Base-by-base conservation (phyloP, 106 monocot species). In the Phalaenopsis aphrodite region DNA sequence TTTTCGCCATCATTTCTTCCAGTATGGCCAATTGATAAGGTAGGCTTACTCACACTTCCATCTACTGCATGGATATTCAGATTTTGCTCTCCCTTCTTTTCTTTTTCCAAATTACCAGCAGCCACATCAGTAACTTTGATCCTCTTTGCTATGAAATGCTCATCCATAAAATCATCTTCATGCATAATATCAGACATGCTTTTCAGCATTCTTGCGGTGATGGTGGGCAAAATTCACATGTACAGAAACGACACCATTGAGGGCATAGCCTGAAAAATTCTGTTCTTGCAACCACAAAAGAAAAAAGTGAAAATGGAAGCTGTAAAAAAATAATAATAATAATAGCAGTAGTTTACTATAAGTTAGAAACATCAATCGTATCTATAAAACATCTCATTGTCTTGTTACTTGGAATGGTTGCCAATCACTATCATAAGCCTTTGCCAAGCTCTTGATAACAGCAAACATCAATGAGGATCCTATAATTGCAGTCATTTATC, bases 101-200 rank as follows among this genome's bases (percentile, higher is more conserved):
- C 45, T 78, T 71, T 52, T 43, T 18, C 74, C 42, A 45, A 7
- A 75, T 75, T 75, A 75, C 6, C 79, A 5, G 18, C 48, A 36
- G 46, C 55, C 55, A 66, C 8, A 41, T 66, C 84, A 79, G 41
- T 47, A 84, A 78, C 56, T 85, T 83, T 92, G 37, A 71, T n/a
- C 80, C 79, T 89, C 87, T 92, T 92, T 36, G 45, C 48, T 56
- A 73, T 5, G 23, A 75, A n/a, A 52, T 81, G 37, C 75, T 86
- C 86, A 66, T 82, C 85, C 71, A 79, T 15, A 16, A 77, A 74
- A 76, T 67, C 55, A 18, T 52, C 81, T 79, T 84, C 79, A 49
- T 86, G 85, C 55, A 87, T 87, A 67, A 55, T 79, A 86, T 83
- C 76, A 57, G 78, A 71, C 87, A 87, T 88, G 45, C 43, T 43